Percentiles rank a stretch among this genome's conserved stretches.
Conservation (phyloP, 2,329 filamentous ascomycete genomes). For the Xylaria sp. region DNA sequence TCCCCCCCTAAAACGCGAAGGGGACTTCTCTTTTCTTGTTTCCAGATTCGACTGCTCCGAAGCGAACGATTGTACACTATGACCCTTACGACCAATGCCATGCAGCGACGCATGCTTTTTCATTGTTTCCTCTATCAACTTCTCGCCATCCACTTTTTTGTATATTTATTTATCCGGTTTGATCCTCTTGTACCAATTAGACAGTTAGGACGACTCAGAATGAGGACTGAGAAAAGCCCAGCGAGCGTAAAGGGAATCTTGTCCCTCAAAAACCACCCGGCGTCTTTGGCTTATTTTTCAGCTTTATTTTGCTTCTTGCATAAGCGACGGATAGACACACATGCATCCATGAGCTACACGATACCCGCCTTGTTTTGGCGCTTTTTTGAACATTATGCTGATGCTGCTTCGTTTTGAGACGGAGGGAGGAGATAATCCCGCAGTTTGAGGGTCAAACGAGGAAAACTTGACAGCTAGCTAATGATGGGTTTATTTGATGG, state of each 20-base stretch:
- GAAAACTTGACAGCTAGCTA: slow-evolving; percentile 12
- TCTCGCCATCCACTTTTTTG: not conserved
- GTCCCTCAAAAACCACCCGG: slow-evolving; percentile 15
- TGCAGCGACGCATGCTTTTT: slow-evolving; percentile 23
- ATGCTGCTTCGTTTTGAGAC: slow-evolving; percentile 18
- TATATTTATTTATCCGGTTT: slow-evolving; percentile 10
- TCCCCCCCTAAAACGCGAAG: not conserved
- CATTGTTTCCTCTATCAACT: not conserved
- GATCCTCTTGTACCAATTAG: slow-evolving; percentile 26
- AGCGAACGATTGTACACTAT: slow-evolving; percentile 29
- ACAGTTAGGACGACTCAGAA: slow-evolving; percentile 17
- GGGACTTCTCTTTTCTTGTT: slow-evolving; percentile 10
- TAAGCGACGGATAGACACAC: slow-evolving; percentile 35
- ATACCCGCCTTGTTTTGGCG: slow-evolving; percentile 29
- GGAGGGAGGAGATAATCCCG: slow-evolving; percentile 10
- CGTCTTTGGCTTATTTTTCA: slow-evolving; percentile 24
- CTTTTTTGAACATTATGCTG: slow-evolving; percentile 16
- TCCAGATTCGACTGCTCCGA: slow-evolving; percentile 6
- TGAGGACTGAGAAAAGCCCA: slow-evolving; percentile 6
- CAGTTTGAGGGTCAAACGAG: slow-evolving; percentile 8
- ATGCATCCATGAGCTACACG: slow-evolving; percentile 31
- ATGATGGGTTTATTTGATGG: slow-evolving; percentile 1
- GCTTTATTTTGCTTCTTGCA: slow-evolving; percentile 25
- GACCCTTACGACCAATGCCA: slow-evolving; percentile 15
- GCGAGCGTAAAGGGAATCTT: not conserved